Percentiles rank a stretch among this genome's conserved stretches.
phyloP scores from a whole-genome alignment of 2,329 filamentous ascomycete species.

The Zymoseptoria pseudotritici region DNA sequence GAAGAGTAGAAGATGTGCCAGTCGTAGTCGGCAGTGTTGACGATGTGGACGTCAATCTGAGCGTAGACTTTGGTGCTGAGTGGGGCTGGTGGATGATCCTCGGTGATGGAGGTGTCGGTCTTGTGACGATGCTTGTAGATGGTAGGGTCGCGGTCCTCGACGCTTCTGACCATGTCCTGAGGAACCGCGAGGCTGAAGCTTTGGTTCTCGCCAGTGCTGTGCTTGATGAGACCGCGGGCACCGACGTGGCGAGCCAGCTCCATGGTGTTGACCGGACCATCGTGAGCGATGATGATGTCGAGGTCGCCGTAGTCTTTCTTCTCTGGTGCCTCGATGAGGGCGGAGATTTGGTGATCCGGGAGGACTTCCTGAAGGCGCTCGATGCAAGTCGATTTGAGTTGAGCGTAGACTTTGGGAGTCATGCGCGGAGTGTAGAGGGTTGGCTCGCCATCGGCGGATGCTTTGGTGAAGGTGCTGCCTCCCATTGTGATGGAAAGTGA shows the following conservation, averaged over 20 bases:
- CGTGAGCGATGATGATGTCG: conserved; percentile 54
- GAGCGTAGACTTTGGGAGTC: conserved; percentile 49
- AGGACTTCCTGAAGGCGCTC: conserved; percentile 40
- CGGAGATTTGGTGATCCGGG: conserved; percentile 47
- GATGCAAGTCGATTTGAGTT: conserved; percentile 43
- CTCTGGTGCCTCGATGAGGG: conserved; percentile 60
- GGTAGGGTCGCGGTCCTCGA: neutral
- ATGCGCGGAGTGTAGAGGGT: conserved; percentile 59
- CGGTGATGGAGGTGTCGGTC: neutral
- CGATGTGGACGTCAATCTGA: conserved; percentile 63
- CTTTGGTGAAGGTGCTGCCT: conserved; percentile 51
- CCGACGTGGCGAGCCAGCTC: conserved; percentile 38
- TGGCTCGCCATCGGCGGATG: conserved; percentile 33
- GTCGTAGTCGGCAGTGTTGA: conserved; percentile 36
- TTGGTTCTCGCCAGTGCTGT: conserved; percentile 5
- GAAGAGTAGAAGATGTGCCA: conserved; percentile 63
- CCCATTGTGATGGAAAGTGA: conserved; percentile 50
- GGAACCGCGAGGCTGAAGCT: conserved; percentile 20
- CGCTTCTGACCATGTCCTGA: conserved; percentile 9
- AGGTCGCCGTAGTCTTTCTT: conserved; percentile 66
- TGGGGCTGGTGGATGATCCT: neutral
- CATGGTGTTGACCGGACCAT: conserved; percentile 16
- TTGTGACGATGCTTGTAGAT: conserved; percentile 11
- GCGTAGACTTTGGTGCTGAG: conserved; percentile 34
- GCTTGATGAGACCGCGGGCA: conserved; percentile 32